Percentiles rank a stretch among this genome's conserved stretches.
phyloP scores from a whole-genome alignment of 768 basidiomycete genomes.

The Xerocomus brunneocitrinus region DNA sequence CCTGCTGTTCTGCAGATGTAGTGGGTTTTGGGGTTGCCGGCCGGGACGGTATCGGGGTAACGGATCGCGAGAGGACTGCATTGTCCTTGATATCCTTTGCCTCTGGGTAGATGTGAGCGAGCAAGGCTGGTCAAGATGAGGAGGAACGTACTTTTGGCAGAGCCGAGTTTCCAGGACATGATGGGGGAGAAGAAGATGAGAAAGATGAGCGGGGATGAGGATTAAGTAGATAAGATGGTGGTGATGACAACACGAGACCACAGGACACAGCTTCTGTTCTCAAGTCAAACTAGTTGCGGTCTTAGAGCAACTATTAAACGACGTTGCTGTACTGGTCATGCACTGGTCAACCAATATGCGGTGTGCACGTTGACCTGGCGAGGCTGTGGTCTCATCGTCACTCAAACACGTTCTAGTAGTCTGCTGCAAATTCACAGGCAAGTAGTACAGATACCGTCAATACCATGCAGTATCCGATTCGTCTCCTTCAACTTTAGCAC shows the following conservation, averaged over 20 bases:
- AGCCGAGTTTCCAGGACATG: conserved; percentile 58
- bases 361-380: too few species aligned
- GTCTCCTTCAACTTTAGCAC: too few species aligned
- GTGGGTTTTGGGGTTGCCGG: conserved; percentile 71
- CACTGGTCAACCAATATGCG: too few species aligned
- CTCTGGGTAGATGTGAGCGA: conserved; percentile 36
- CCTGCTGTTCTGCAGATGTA: conserved; percentile 41
- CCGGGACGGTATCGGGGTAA: conserved; percentile 76
- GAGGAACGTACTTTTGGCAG: conserved; percentile 31
- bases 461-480: too few species aligned
- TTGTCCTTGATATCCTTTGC: conserved; percentile 68
- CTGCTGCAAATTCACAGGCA: too few species aligned
- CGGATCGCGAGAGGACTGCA: conserved; percentile 69
- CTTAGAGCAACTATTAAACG: too few species aligned
- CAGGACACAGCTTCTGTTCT: not conserved
- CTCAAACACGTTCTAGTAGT: too few species aligned
- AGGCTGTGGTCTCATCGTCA: too few species aligned
- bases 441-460: too few species aligned
- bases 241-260: not conserved
- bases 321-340: too few species aligned
- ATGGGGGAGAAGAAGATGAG: conserved; percentile 1
- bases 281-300: too few species aligned
- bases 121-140: conserved; percentile 1
- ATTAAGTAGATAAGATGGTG: conserved; percentile 6
- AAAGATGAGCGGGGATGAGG: conserved; percentile 1